These are phyloP conservation scores for Stenogyne calaminthoides DNA, from an alignment of 305 asterid genomes.

Conservation along the genomic window DNA sequence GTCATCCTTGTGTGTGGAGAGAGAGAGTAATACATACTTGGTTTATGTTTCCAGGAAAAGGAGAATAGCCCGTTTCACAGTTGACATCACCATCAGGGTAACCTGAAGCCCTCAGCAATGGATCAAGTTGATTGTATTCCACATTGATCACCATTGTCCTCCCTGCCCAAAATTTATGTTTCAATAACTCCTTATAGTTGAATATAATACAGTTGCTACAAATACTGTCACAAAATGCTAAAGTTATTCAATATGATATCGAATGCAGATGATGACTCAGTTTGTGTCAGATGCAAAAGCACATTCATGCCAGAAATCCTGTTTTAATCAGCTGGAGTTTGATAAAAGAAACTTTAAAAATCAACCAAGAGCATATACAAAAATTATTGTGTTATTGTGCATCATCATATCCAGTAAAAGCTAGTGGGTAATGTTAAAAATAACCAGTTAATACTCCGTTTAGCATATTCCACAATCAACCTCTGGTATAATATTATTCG, in stretches of 20 bases:
- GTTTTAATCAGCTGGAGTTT: background rate
- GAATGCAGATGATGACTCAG: background rate
- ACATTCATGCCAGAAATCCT: background rate
- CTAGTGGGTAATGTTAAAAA: background rate
- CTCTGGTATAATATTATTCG: conserved; percentile 1
- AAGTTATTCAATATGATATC: background rate
- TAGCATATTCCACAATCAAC: background rate
- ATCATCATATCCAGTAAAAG: background rate
- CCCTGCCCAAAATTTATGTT: conserved; percentile 61
- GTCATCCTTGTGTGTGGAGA: background rate
- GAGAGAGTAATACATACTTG: conserved; percentile 50
- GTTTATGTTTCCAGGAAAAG: conserved; percentile 97
- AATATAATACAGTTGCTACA: conserved; percentile 8
- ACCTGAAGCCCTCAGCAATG: conserved; percentile 93
- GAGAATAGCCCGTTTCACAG: conserved; percentile 91
- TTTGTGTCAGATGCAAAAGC: background rate
- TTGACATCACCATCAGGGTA: conserved; percentile 93
- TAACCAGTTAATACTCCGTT: background rate
- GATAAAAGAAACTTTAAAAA: background rate
- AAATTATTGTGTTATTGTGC: background rate
- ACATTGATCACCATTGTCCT: conserved; percentile 98
- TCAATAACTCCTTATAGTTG: conserved; percentile 21
- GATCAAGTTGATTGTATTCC: conserved; percentile 99
- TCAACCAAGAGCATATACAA: background rate
- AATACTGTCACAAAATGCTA: conserved; percentile 23